Evolutionary conservation across 345 rosid genomes (phyloP).

Genomic region (Microcos paniculata): DNA sequence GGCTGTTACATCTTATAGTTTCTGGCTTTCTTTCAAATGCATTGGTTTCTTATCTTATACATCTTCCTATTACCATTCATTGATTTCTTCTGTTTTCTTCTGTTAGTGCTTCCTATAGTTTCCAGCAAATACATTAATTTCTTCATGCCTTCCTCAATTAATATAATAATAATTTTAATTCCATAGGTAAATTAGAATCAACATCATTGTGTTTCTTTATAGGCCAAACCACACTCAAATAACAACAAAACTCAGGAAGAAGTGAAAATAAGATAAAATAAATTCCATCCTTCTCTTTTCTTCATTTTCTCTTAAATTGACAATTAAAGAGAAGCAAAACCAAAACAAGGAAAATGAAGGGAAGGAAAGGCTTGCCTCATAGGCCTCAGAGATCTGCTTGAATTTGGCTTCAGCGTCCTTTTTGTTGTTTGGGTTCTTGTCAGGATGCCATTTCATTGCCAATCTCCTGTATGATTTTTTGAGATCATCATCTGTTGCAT

Average conservation of each 20-base stretch:
- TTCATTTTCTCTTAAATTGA: neutral
- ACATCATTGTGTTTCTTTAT: neutral
- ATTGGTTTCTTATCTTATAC: neutral
- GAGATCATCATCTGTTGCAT: constrained; percentile 86
- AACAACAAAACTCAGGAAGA: neutral
- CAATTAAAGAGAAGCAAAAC: neutral
- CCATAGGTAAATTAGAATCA: neutral
- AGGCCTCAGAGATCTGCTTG: constrained; percentile 95
- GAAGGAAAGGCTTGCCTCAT: constrained; percentile 52
- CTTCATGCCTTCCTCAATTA: neutral
- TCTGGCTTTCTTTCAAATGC: too few relatives aligned
- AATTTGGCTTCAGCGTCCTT: constrained; percentile 92
- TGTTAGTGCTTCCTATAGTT: neutral
- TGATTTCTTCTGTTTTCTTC: neutral
- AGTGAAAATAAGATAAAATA: neutral
- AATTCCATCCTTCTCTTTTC: neutral
- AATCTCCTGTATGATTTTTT: constrained; percentile 84
- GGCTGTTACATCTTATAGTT: neutral
- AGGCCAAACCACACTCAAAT: neutral
- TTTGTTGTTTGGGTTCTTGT: constrained; percentile 79
- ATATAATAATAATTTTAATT: neutral
- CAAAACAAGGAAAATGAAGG: neutral
- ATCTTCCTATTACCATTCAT: neutral
- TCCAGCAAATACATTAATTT: neutral
- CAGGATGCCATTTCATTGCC: constrained; percentile 99